These are phyloP conservation scores for Nepenthes alata DNA, from an alignment of 179 eudicot genomes.

Conservation along the genomic window DNA sequence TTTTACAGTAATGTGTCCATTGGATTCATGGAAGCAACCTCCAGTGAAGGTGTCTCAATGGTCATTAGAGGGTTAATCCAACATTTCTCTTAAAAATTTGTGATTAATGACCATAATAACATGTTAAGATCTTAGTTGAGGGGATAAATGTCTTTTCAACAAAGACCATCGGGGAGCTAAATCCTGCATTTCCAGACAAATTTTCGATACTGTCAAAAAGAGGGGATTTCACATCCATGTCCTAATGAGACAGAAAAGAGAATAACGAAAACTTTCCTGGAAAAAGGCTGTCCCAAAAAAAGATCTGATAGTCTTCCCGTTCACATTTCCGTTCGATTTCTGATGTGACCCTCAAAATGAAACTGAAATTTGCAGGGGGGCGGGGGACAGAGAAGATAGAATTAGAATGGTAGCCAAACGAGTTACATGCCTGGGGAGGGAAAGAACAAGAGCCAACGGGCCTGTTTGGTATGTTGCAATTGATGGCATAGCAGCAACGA, in stretches of 20 bases:
- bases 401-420: constrained; percentile 59
- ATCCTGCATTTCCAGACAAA: constrained; percentile 29
- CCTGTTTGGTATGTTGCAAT: constrained; percentile 89
- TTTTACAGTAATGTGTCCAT: not conserved
- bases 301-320: constrained; percentile 26
- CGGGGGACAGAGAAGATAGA: constrained; percentile 2
- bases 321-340: constrained; percentile 19
- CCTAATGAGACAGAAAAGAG: constrained; percentile 14
- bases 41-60: constrained; percentile 5
- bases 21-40: constrained; percentile 16
- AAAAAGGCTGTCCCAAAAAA: constrained; percentile 28
- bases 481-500: constrained; percentile 90
- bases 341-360: not conserved
- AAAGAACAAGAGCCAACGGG: constrained; percentile 91
- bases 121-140: too few species aligned
- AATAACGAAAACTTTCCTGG: constrained; percentile 28
- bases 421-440: constrained; percentile 77
- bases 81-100: constrained; percentile 5
- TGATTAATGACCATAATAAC: not conserved
- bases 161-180: not conserved
- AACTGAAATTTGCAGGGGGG: not conserved
- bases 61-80: too few species aligned
- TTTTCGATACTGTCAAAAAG: constrained; percentile 17
- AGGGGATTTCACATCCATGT: not conserved
- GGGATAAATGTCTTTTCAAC: too few species aligned